Evolutionary conservation across 2,329 filamentous ascomycete species (phyloP).

Genomic region (Penicillium sp.): DNA sequence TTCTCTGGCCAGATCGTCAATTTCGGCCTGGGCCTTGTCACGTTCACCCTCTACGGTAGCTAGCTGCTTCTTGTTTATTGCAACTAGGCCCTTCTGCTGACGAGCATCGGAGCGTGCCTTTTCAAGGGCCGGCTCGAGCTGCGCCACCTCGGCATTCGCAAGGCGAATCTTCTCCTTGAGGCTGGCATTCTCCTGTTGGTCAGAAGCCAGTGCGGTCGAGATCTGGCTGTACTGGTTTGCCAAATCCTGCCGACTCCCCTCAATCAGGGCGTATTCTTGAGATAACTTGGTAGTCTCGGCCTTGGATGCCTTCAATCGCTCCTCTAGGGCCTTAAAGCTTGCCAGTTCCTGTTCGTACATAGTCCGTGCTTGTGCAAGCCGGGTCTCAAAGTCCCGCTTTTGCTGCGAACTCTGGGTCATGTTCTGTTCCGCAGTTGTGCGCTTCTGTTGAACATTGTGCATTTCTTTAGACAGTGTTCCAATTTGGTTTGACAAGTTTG

Average conservation of each 20-base stretch:
- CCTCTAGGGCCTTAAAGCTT: conserved; percentile 79
- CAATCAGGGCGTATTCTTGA: conserved; percentile 77
- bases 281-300: conserved; percentile 82
- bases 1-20: conserved; percentile 64
- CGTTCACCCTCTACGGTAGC: conserved; percentile 84
- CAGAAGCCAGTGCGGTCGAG: conserved; percentile 70
- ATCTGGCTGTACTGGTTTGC: conserved; percentile 79
- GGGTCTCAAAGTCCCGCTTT: conserved; percentile 89
- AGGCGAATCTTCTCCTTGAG: conserved; percentile 85
- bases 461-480: conserved; percentile 88
- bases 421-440: conserved; percentile 74
- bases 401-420: conserved; percentile 77
- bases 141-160: conserved; percentile 76
- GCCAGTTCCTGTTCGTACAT: conserved; percentile 94
- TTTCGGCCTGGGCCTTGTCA: conserved; percentile 81
- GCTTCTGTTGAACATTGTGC: conserved; percentile 85
- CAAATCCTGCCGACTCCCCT: conserved; percentile 77
- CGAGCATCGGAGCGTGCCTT: conserved; percentile 89
- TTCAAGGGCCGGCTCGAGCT: conserved; percentile 86
- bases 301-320: conserved; percentile 72
- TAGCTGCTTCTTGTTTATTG: conserved; percentile 98
- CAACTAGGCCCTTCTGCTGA: conserved; percentile 92
- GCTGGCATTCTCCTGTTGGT: conserved; percentile 82
- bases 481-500: conserved; percentile 94
- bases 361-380: conserved; percentile 78